Percentiles rank a stretch among this genome's conserved stretches.
Evolutionary conservation across 768 basidiomycete genomes (phyloP).

Genomic region (Pulveroboletus sp.): DNA sequence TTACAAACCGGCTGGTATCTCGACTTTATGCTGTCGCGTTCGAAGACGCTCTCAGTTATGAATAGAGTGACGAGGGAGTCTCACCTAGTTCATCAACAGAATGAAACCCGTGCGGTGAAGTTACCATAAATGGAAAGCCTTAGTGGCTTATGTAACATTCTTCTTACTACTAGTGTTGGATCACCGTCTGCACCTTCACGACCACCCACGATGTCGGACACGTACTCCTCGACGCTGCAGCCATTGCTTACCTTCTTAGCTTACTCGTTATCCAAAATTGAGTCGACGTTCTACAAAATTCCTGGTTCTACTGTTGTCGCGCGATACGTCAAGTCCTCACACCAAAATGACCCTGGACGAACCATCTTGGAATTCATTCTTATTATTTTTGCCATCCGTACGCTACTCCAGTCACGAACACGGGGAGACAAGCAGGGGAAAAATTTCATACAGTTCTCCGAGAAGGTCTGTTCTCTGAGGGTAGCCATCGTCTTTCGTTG

Average conservation of each 20-base stretch:
- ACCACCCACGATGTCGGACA: constrained; percentile 33
- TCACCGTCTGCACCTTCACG: neutral
- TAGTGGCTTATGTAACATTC: constrained; percentile 12
- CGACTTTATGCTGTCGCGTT: no score
- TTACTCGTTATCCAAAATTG: constrained; percentile 51
- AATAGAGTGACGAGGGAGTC: no score
- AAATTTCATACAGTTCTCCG: constrained; percentile 86
- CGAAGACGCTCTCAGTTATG: no score
- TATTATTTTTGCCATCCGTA: constrained; percentile 81
- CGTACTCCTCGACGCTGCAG: constrained; percentile 34
- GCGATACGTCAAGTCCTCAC: constrained; percentile 91
- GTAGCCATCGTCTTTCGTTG: neutral
- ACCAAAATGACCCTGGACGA: constrained; percentile 93
- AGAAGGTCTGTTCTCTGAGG: constrained; percentile 58
- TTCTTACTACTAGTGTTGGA: neutral
- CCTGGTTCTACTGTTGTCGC: constrained; percentile 81
- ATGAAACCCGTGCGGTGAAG: no score
- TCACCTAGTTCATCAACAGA: no score
- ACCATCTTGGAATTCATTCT: constrained; percentile 88
- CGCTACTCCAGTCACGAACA: constrained; percentile 85
- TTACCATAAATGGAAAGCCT: no score
- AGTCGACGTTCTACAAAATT: constrained; percentile 65
- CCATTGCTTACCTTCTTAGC: constrained; percentile 65
- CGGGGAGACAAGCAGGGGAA: constrained; percentile 78
- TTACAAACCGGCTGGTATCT: no score